phyloP scores from a whole-genome alignment of 2,329 filamentous ascomycete genomes.

The Neonectria faginata region DNA sequence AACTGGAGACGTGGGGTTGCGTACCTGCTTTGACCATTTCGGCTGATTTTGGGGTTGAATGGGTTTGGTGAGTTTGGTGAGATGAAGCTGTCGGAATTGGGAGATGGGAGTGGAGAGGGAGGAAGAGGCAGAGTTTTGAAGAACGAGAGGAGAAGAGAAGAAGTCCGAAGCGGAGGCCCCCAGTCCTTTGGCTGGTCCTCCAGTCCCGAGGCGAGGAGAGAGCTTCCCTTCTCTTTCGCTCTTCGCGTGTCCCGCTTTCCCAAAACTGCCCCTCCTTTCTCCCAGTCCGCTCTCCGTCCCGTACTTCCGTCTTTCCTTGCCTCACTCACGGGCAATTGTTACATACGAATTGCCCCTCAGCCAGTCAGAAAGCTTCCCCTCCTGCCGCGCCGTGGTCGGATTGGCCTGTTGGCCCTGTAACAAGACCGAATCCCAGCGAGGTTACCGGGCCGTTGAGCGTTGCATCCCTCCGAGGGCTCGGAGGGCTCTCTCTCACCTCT shows the following conservation, averaged over 20 bases:
- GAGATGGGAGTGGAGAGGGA: conserved; percentile 42
- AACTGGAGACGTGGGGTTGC: conserved; percentile 46
- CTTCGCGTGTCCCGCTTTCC: neutral
- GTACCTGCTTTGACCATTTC: conserved; percentile 99
- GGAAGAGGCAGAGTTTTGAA: conserved; percentile 43
- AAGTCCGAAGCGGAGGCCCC: conserved; percentile 37
- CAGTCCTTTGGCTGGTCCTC: conserved; percentile 34
- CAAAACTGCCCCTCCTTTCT: conserved; percentile 16
- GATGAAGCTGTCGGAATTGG: conserved; percentile 36
- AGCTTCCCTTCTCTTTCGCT: conserved; percentile 11
- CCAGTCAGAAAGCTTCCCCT: conserved; percentile 9
- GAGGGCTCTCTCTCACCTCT: conserved; percentile 24
- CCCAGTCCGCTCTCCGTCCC: conserved; percentile 11
- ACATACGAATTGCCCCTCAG: conserved; percentile 6
- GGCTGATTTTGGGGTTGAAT: conserved; percentile 59
- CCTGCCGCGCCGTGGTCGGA: neutral
- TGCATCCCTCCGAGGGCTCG: neutral
- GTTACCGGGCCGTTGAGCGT: conserved; percentile 13
- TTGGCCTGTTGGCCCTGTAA: neutral
- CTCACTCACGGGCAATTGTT: neutral
- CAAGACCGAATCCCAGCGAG: conserved; percentile 1
- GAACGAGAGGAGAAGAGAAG: conserved; percentile 23
- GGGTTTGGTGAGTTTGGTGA: conserved; percentile 23
- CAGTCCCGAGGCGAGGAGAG: conserved; percentile 30
- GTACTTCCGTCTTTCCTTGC: conserved; percentile 5